phyloP scores from a whole-genome alignment of 345 rosid species.

The Boechera retrofracta region DNA sequence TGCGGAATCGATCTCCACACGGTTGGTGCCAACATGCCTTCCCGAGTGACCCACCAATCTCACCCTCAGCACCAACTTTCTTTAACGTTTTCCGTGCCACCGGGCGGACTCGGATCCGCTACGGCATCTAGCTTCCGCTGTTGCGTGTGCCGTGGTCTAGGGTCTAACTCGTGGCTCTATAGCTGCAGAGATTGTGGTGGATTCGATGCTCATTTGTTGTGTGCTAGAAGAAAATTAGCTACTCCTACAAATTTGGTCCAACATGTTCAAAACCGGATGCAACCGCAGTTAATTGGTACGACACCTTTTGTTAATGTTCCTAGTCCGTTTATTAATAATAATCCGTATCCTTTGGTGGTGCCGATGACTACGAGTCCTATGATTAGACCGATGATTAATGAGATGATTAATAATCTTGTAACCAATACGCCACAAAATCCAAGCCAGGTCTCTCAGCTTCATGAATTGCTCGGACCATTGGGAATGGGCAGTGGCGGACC shows the following conservation, averaged over 20 bases:
- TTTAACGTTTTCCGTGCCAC: slow-evolving; percentile 43
- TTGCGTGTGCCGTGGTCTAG: slow-evolving; percentile 44
- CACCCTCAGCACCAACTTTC: slow-evolving; percentile 54
- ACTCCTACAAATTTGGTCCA: slow-evolving; percentile 19
- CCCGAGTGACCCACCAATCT: slow-evolving; percentile 43
- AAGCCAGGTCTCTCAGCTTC: slow-evolving; percentile 30
- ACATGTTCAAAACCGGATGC: neutral
- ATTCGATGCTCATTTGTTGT: slow-evolving; percentile 56
- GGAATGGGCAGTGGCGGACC: slow-evolving; percentile 30
- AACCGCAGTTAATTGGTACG: slow-evolving; percentile 4
- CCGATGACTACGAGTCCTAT: neutral
- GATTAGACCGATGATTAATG: slow-evolving; percentile 11
- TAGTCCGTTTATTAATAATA: slow-evolving; percentile 21
- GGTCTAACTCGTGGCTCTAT: slow-evolving; percentile 53
- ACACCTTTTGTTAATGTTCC: slow-evolving; percentile 4
- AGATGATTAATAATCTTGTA: slow-evolving; percentile 31
- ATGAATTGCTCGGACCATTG: slow-evolving; percentile 22
- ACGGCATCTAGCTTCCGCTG: slow-evolving; percentile 44
- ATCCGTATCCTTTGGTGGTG: neutral
- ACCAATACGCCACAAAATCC: slow-evolving; percentile 32
- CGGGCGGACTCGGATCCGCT: slow-evolving; percentile 29
- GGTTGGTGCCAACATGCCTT: slow-evolving; percentile 52
- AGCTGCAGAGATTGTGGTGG: slow-evolving; percentile 50
- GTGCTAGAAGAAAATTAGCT: slow-evolving; percentile 40
- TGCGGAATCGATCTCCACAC: slow-evolving; percentile 58